A percentile compares a stretch with the other conserved stretches of the same genome.
Conservation (phyloP, 495 filamentous ascomycete species). For the Neurospora sp. region DNA sequence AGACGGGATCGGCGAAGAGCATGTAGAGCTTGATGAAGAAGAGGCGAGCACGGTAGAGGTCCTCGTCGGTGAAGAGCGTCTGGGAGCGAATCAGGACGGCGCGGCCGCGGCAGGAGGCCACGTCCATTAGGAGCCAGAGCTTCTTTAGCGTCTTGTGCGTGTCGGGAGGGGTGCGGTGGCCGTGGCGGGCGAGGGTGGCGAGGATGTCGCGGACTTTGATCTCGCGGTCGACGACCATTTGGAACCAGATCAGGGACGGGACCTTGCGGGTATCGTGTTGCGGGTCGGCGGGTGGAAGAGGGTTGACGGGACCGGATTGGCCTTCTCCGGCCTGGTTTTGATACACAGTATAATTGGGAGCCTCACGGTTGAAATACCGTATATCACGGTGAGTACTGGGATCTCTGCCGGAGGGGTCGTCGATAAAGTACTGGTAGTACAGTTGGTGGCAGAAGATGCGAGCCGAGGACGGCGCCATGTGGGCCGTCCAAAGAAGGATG, state of each 20-base stretch:
- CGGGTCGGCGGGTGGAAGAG: background rate
- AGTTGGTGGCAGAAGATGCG: constrained; percentile 40
- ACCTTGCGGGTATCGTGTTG: constrained; percentile 11
- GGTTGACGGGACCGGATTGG: constrained; percentile 1
- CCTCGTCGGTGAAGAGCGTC: constrained; percentile 38
- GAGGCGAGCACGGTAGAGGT: constrained; percentile 42
- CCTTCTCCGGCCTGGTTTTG: background rate
- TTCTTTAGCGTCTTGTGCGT: constrained; percentile 41
- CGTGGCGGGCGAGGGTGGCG: constrained; percentile 35
- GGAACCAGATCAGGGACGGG: constrained; percentile 21
- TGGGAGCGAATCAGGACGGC: constrained; percentile 36
- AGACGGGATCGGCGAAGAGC: constrained; percentile 43
- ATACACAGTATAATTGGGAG: background rate
- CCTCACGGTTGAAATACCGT: constrained; percentile 1
- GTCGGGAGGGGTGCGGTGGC: constrained; percentile 39
- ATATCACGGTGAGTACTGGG: constrained; percentile 10
- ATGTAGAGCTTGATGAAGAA: constrained; percentile 56
- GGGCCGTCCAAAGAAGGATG: constrained; percentile 12
- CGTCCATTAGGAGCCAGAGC: constrained; percentile 59
- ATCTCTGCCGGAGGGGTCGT: constrained; percentile 31
- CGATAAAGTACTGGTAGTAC: constrained; percentile 41
- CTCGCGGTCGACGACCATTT: constrained; percentile 19
- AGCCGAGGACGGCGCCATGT: constrained; percentile 34
- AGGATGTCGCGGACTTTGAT: constrained; percentile 41
- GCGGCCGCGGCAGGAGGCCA: constrained; percentile 39